Evolutionary conservation across 129 eudicot genomes (phyloP).

Genomic region (Erigeron canadensis): DNA sequence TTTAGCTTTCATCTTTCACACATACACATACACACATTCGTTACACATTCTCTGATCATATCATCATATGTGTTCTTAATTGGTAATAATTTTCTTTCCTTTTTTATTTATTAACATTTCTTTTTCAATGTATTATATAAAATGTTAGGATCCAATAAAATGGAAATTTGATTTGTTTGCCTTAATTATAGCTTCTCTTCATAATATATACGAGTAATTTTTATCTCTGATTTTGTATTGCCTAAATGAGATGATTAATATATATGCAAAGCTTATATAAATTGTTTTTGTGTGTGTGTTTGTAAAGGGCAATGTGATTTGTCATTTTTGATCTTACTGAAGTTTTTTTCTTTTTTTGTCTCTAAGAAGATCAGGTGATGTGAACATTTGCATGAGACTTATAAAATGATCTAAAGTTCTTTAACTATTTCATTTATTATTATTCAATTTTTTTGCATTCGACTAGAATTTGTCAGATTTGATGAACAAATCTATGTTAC

Average conservation of each 20-base stretch:
- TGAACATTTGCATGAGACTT: no score
- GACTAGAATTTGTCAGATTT: neutral
- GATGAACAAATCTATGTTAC: conserved; percentile 35
- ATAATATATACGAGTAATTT: neutral
- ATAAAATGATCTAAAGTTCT: no score
- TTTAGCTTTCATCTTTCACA: conserved; percentile 1
- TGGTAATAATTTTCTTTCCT: conserved; percentile 18
- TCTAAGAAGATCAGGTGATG: no score
- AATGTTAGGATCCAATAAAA: conserved; percentile 3
- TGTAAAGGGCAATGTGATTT: no score
- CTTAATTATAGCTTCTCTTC: neutral
- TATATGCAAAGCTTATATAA: no score
- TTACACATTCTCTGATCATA: conserved; percentile 2
- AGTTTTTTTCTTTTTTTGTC: no score
- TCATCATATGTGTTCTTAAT: neutral
- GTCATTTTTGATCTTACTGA: no score
- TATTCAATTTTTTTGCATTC: no score
- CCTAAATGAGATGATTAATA: no score
- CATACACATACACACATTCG: conserved; percentile 13
- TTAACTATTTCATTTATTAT: no score
- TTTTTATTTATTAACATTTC: conserved; percentile 11
- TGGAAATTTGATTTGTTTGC: conserved; percentile 1
- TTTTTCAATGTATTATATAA: neutral
- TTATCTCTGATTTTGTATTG: conserved; percentile 14
- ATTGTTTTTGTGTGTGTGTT: no score